These are phyloP conservation scores for Moesziomyces globuligerus DNA, from an alignment of 1,284 basidiomycete genomes.

Conservation along the genomic window DNA sequence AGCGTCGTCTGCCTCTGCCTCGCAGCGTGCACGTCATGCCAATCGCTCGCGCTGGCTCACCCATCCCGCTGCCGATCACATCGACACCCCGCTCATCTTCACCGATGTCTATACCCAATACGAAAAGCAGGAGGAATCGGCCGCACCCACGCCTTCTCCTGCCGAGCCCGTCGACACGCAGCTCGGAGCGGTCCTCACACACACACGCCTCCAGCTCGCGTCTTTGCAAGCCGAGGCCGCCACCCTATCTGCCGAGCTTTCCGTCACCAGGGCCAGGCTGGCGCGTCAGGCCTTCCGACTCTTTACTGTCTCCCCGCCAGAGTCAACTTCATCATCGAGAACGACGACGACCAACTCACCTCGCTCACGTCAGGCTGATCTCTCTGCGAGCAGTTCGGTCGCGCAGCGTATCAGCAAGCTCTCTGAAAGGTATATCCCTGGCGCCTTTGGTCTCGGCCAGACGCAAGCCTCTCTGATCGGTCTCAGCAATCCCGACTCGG, in stretches of 20 bases:
- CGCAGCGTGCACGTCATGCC: constrained; percentile 27
- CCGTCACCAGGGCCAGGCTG: constrained; percentile 23
- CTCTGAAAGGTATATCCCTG: constrained; percentile 51
- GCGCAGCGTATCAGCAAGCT: constrained; percentile 39
- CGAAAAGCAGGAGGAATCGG: constrained; percentile 17
- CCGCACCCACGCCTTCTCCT: neutral
- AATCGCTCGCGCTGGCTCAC: constrained; percentile 36
- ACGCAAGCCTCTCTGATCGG: neutral
- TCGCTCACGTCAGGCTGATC: constrained; percentile 12
- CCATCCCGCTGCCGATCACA: constrained; percentile 31
- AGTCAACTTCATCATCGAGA: neutral
- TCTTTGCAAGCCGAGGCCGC: constrained; percentile 21
- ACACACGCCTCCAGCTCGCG: constrained; percentile 14
- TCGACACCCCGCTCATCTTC: constrained; percentile 15
- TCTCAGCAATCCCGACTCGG: constrained; percentile 1
- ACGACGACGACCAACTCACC: neutral
- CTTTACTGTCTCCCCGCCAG: constrained; percentile 33
- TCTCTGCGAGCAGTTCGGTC: constrained; percentile 32
- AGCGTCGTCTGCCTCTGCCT: constrained; percentile 9
- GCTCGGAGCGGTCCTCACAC: constrained; percentile 28
- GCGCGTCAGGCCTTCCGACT: constrained; percentile 44
- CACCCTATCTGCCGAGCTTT: constrained; percentile 16
- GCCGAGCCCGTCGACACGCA: constrained; percentile 13
- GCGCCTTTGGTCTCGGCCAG: constrained; percentile 35
- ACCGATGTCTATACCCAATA: constrained; percentile 46